Evolutionary conservation across 768 basidiomycete genomes (phyloP), one percentile per base, ranked within the genome.

Genomic region (Leccinum longicurvipes): DNA sequence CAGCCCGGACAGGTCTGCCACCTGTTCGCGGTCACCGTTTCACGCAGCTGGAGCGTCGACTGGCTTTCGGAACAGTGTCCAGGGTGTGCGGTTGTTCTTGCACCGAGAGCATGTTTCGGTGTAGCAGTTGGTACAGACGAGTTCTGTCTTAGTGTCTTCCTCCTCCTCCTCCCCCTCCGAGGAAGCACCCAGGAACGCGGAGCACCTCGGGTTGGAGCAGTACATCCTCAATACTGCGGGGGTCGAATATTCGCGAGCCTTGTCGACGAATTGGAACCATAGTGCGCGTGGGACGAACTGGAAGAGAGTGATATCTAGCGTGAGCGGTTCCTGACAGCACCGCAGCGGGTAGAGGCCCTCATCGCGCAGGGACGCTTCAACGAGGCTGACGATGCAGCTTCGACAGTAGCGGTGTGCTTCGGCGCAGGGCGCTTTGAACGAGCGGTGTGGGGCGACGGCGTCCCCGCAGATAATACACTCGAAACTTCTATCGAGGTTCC

Each of bases 1-100:
- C 86, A 87, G 5, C 75, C 75, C 0, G 85, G 85, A 62, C 86
- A 87, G 0, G 82, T 85, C 60, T 86, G 82, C 85, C 83, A 87
- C 11, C 72, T 71, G 47, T 78, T 57, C 29, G 72, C 59, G 2
- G 62, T 62, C 0, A 83, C 84, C 3, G 85, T 74, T 4, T 71
- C 75, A 19, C 67, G 73, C 5, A 85, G 66, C 45, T 75, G 75
- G 4, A 77, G 60, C 3, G 75, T 70, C 0, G 74, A 74, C 2
- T 67, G 67, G 60, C 80, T 80, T 21, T 76, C 78, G 1, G 57
- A 58, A 46, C 84, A 86, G 2, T 60, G 60, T 39, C 62, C 62
- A 0, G 67, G 65, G 63, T 87, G 85, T 1, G 72, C 72, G n/a
- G 1, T 51, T 42, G 34, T 78, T 71, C 58, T 80, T 85, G 75